Evolutionary conservation across 108 stramenopile species (phyloP).

Genomic region (Pseudonitzschia multiseries): DNA sequence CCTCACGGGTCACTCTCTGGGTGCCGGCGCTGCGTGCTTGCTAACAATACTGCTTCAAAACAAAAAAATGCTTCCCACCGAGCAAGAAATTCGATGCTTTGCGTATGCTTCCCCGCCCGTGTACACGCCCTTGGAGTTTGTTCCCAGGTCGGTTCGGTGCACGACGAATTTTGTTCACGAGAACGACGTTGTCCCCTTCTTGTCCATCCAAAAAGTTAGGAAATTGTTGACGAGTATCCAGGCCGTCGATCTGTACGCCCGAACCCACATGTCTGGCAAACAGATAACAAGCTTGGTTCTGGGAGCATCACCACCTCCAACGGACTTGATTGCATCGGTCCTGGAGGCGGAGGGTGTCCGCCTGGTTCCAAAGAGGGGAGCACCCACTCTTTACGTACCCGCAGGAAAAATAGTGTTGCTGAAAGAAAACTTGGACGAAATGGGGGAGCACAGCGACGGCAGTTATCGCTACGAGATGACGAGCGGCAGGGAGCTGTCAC

Average conservation of each 20-base stretch:
- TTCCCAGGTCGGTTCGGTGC: constrained; percentile 18
- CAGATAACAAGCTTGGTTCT: constrained; percentile 17
- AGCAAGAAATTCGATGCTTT: constrained; percentile 31
- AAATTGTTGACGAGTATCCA: constrained; percentile 14
- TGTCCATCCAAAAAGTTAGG: constrained; percentile 39
- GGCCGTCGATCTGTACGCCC: constrained; percentile 20
- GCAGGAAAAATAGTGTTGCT: constrained; percentile 32
- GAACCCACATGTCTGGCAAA: constrained; percentile 14
- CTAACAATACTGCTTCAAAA: constrained; percentile 21
- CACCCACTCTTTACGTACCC: constrained; percentile 39
- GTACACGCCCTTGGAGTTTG: constrained; percentile 26
- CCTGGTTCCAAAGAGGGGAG: constrained; percentile 31
- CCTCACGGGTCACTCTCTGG: constrained; percentile 55
- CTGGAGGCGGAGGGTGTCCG: constrained; percentile 14
- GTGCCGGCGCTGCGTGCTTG: constrained; percentile 46
- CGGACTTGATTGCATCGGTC: constrained; percentile 24
- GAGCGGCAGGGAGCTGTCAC: neutral
- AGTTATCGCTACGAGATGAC: constrained; percentile 5
- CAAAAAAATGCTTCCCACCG: constrained; percentile 10
- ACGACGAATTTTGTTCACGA: constrained; percentile 41
- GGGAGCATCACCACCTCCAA: constrained; percentile 14
- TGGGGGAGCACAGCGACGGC: neutral
- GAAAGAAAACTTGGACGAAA: constrained; percentile 10
- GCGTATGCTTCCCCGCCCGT: constrained; percentile 47
- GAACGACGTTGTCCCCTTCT: constrained; percentile 38